These are phyloP conservation scores for Vaccinium macrocarpon DNA, from an alignment of 148 eudicot species.

Conservation along the genomic window DNA sequence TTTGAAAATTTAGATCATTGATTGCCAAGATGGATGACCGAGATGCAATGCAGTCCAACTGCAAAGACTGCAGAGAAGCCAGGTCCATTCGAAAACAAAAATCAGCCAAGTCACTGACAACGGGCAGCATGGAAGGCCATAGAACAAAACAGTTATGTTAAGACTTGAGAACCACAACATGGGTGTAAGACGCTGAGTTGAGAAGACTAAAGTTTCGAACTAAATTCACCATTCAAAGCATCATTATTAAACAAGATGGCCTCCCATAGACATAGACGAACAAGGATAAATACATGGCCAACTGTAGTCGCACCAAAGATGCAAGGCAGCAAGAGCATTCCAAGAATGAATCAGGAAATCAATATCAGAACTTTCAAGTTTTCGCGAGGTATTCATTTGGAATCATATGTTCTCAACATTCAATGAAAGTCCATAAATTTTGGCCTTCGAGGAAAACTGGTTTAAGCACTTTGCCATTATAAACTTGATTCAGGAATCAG, in stretches of 20 bases:
- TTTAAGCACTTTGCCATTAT: background rate
- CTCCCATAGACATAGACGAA: conserved; percentile 1
- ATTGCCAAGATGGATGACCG: too few species aligned
- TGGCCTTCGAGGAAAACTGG: background rate
- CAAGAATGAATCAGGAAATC: background rate
- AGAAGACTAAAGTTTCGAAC: background rate
- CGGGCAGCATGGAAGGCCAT: background rate
- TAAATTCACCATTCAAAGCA: background rate
- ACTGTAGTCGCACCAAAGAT: background rate
- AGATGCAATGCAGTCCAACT: too few species aligned
- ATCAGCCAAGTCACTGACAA: background rate
- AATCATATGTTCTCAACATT: background rate
- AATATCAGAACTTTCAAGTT: background rate
- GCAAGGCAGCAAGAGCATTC: background rate
- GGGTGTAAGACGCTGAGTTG: background rate
- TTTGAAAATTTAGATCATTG: too few species aligned
- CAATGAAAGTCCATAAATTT: background rate
- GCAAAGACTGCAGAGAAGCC: too few species aligned
- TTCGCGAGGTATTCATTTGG: background rate
- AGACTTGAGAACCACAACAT: background rate
- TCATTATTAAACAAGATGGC: background rate
- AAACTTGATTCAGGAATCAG: background rate
- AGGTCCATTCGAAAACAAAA: too few species aligned
- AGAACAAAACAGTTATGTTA: background rate
- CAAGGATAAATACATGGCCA: background rate